phyloP scores from a whole-genome alignment of 495 filamentous ascomycete species.

The Annulohypoxylon stygium region DNA sequence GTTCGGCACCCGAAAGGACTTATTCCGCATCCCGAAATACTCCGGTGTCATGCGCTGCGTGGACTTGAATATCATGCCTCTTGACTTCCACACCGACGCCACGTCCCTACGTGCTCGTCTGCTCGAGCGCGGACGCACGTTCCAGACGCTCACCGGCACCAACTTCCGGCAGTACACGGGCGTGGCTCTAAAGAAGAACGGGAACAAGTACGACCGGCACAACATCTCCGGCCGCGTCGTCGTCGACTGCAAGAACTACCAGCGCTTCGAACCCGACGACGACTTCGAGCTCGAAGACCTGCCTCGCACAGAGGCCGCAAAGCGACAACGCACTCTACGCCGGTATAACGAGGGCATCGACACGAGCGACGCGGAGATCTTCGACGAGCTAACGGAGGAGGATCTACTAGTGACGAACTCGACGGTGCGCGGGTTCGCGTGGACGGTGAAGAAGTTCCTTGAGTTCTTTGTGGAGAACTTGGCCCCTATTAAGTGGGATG shows the following conservation, averaged over 20 bases:
- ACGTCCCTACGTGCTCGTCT: slow-evolving; percentile 40
- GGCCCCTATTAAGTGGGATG: slow-evolving; percentile 48
- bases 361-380: background rate
- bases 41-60: slow-evolving; percentile 42
- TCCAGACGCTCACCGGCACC: slow-evolving; percentile 33
- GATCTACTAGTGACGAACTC: slow-evolving; percentile 49
- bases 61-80: slow-evolving; percentile 47
- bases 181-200: slow-evolving; percentile 25
- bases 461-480: slow-evolving; percentile 54
- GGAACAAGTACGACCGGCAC: background rate
- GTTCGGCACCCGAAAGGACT: slow-evolving; percentile 45
- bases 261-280: slow-evolving; percentile 47
- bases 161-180: slow-evolving; percentile 34
- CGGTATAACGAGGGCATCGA: slow-evolving; percentile 23
- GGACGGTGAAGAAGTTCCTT: slow-evolving; percentile 49
- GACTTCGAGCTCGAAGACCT: slow-evolving; percentile 44
- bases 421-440: slow-evolving; percentile 55
- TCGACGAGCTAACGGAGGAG: slow-evolving; percentile 48
- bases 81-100: slow-evolving; percentile 45
- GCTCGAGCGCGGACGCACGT: slow-evolving; percentile 50
- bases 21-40: slow-evolving; percentile 50
- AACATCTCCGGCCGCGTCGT: slow-evolving; percentile 42
- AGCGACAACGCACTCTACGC: slow-evolving; percentile 28
- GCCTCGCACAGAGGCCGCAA: slow-evolving; percentile 34
- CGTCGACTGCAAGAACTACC: slow-evolving; percentile 55